These are phyloP conservation scores for Globisporangium carolinianum DNA, from an alignment of 352 stramenopile species.

Conservation along the genomic window DNA sequence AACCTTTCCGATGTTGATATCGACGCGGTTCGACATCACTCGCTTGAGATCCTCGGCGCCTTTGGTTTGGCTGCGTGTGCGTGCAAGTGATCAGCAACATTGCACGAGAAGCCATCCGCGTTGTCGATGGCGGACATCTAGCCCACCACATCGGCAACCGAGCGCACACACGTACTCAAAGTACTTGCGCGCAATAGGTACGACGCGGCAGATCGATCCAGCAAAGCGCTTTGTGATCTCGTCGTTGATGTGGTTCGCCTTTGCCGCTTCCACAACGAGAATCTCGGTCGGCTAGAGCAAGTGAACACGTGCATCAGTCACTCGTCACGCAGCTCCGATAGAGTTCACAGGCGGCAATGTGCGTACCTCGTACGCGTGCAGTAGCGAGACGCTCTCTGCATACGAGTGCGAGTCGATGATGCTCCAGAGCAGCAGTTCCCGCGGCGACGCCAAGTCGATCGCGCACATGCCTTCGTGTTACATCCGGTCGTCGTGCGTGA, in stretches of 20 bases:
- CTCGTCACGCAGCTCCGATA: background rate
- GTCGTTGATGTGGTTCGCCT: conserved; percentile 57
- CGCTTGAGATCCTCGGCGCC: conserved; percentile 79
- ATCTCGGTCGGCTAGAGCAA: conserved; percentile 56
- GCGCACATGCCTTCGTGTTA: conserved; percentile 44
- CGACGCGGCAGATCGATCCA: conserved; percentile 42
- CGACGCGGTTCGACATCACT: conserved; percentile 74
- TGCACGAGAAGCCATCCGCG: too few species aligned
- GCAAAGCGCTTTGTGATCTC: conserved; percentile 59
- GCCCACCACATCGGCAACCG: background rate
- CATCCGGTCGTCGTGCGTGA: too few species aligned
- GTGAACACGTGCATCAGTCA: too few species aligned
- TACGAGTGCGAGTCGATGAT: conserved; percentile 78
- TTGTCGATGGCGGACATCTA: too few species aligned
- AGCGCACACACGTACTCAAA: conserved; percentile 42
- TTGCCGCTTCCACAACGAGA: conserved; percentile 56
- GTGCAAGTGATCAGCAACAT: too few species aligned
- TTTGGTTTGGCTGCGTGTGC: conserved; percentile 58
- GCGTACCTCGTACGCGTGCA: conserved; percentile 61
- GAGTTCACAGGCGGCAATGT: background rate
- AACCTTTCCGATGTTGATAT: conserved; percentile 77
- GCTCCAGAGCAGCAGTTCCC: conserved; percentile 71
- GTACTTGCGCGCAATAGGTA: conserved; percentile 71
- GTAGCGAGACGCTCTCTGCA: conserved; percentile 54
- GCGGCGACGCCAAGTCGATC: conserved; percentile 59